phyloP scores from a whole-genome alignment of 176 grass and related monocot genomes.

The Lolium multiflorum region DNA sequence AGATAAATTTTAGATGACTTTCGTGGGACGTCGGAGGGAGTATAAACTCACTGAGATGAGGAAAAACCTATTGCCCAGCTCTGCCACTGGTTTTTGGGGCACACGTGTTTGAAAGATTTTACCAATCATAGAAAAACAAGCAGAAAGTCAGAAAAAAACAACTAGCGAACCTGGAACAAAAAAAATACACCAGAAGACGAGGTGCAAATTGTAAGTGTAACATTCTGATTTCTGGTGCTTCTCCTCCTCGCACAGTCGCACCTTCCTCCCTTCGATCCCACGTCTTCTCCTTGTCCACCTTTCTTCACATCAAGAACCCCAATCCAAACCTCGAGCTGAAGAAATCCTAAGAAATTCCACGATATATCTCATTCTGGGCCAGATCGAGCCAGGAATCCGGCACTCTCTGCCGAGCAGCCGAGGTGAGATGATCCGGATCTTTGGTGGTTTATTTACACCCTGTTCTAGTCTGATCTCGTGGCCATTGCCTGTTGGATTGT shows the following conservation, averaged over 20 bases:
- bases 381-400: constrained; percentile 23
- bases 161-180: neutral
- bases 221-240: constrained; percentile 43
- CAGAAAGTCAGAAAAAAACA: neutral
- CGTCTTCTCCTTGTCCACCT: constrained; percentile 39
- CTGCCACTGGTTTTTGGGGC: too few relatives aligned
- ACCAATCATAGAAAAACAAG: too few relatives aligned
- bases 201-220: constrained; percentile 27
- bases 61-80: too few relatives aligned
- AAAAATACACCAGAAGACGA: neutral
- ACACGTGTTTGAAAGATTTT: too few relatives aligned
- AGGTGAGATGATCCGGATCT: constrained; percentile 45
- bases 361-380: neutral
- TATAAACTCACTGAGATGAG: too few relatives aligned
- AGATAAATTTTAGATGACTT: too few relatives aligned
- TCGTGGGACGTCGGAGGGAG: too few relatives aligned
- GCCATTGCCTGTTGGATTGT: constrained; percentile 41
- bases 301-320: constrained; percentile 51
- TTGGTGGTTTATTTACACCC: neutral
- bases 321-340: constrained; percentile 49
- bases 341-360: constrained; percentile 5
- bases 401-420: neutral
- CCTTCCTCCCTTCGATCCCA: constrained; percentile 53
- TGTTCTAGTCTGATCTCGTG: constrained; percentile 10
- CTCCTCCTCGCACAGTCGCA: constrained; percentile 8